Conservation (phyloP, 768 basidiomycete genomes). For the Cyclocybe cylindracea region DNA sequence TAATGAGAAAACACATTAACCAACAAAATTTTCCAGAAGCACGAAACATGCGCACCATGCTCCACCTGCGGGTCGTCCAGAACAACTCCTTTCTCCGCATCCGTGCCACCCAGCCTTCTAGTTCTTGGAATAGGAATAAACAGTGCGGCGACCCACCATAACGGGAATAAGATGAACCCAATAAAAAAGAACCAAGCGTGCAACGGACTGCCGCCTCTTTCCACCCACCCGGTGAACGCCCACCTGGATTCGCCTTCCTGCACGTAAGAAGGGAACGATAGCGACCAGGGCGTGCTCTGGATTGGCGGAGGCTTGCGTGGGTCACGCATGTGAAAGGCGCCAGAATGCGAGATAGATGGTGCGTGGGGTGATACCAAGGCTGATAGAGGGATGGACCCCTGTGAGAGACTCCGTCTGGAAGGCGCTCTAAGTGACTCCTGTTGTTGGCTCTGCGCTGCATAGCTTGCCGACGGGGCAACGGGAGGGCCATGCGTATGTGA, state of each 20-base stretch:
- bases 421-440: conserved; percentile 30
- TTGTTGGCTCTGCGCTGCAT: conserved; percentile 19
- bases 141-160: conserved; percentile 63
- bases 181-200: conserved; percentile 82
- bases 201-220: conserved; percentile 56
- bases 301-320: conserved; percentile 65
- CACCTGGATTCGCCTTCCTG: conserved; percentile 31
- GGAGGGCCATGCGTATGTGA: conserved; percentile 23
- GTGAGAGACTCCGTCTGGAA: conserved; percentile 61
- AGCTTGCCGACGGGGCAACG: conserved; percentile 21
- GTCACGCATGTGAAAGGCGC: conserved; percentile 79
- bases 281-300: conserved; percentile 62
- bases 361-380: conserved; percentile 79
- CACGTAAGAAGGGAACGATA: conserved; percentile 42
- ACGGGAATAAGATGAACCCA: conserved; percentile 65
- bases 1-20: conserved; percentile 22
- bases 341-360: conserved; percentile 62
- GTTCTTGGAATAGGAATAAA: conserved; percentile 58
- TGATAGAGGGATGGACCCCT: conserved; percentile 77
- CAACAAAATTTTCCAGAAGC: background rate
- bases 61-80: conserved; percentile 83
- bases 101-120: conserved; percentile 56
- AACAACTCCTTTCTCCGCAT: conserved; percentile 66
- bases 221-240: conserved; percentile 37
- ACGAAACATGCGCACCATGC: conserved; percentile 51